Evolutionary conservation across 106 monocot genomes (phyloP), one percentile per base, ranked within the genome.

Genomic region (Xerophyta viscosa): DNA sequence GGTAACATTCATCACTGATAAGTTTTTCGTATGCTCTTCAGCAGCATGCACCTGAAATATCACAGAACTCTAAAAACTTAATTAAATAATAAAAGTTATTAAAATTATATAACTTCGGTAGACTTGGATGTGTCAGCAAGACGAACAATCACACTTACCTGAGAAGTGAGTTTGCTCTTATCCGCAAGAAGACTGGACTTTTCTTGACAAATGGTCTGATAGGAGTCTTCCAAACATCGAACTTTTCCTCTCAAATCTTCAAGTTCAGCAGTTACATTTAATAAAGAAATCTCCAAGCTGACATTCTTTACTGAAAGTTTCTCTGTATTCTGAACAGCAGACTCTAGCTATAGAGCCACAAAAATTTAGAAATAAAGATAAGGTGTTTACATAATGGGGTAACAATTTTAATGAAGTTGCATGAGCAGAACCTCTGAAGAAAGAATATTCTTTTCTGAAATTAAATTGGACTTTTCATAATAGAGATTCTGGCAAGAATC

Each of bases 401-500:
- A n/a, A n/a, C n/a, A n/a, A n/a, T n/a, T n/a, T n/a, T n/a, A n/a
- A n/a, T n/a, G n/a, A n/a, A n/a, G n/a, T n/a, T n/a, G n/a, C n/a
- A n/a, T n/a, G n/a, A n/a, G n/a, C n/a, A n/a, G n/a, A 10, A 44
- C 43, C 43, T 44, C 4, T 8, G 14, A 44, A 17, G n/a, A 9
- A 31, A 54, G 53, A 18, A n/a, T 19, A n/a, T 54, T 31, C 29
- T 31, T 54, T 31, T 54, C 53, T 28, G 28, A 13, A 31, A 31
- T 12, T 28, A 54, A 15, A 54, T 18, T 24, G 6, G 24, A 50
- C 1, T 25, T 24, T 21, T 26, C 20, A 50, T 50, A 24, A 50
- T 5, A 27, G 4, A 50, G 8, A 9, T 2, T 2, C 50, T 50
- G 50, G 50, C 24, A 50, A 27, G 26, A 24, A 26, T 50, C 25